Evolutionary conservation across 495 filamentous ascomycete genomes (phyloP).

Genomic region (Glonium stellatum): DNA sequence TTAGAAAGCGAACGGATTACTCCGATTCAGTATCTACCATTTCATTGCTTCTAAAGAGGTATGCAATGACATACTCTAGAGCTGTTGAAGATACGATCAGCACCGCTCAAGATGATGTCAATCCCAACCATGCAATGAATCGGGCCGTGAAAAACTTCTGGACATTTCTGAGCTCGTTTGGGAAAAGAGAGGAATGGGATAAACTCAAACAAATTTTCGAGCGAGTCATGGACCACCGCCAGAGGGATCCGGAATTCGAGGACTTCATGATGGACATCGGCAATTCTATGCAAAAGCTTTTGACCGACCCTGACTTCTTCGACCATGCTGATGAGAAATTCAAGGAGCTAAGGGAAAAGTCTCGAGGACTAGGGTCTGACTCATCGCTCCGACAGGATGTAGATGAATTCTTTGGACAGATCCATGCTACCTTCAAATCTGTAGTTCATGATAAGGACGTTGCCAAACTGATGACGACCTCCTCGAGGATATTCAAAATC

Average conservation of each 20-base stretch:
- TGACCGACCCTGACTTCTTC: constrained; percentile 82
- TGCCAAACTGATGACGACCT: constrained; percentile 56
- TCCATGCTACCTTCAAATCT: constrained; percentile 58
- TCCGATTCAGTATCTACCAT: constrained; percentile 77
- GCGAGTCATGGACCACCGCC: constrained; percentile 62
- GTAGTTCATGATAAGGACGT: constrained; percentile 65
- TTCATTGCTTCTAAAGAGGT: constrained; percentile 66
- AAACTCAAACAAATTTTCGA: constrained; percentile 58
- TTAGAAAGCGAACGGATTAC: constrained; percentile 73
- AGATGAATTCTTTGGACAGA: constrained; percentile 62
- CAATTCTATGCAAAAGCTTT: constrained; percentile 65
- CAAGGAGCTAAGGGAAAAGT: constrained; percentile 61
- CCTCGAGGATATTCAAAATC: constrained; percentile 56
- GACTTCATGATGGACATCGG: constrained; percentile 63
- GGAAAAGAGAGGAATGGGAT: constrained; percentile 67
- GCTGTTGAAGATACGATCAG: constrained; percentile 57
- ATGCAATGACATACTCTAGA: constrained; percentile 68
- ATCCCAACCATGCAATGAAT: constrained; percentile 67
- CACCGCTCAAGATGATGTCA: constrained; percentile 59
- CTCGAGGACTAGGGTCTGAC: constrained; percentile 53
- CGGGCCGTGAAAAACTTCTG: constrained; percentile 70
- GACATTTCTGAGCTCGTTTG: constrained; percentile 69
- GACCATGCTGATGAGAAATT: constrained; percentile 64
- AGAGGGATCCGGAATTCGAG: constrained; percentile 80
- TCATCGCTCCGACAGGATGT: constrained; percentile 65